Base-by-base conservation (phyloP, 208 protist genomes). In the Acanthamoeba sp. region DNA sequence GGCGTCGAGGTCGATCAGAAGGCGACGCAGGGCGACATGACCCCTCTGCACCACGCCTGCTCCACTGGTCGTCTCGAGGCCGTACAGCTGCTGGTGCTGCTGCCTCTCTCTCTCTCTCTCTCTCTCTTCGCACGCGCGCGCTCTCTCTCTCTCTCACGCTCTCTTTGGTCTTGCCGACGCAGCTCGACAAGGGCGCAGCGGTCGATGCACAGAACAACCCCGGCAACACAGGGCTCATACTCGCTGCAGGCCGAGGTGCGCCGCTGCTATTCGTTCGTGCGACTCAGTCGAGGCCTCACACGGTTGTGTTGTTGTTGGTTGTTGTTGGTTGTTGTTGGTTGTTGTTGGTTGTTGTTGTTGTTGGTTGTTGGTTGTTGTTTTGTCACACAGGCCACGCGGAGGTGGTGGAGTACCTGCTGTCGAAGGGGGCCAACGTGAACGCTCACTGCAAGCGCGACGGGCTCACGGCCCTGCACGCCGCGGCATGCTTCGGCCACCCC, bases 11-110 rank as follows among this genome's bases (percentile, higher is more conserved):
- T 88, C 4, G 29, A 64, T 24, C 80, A 88, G 20, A 52, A 59
- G 40, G n/a, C 80, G 27, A 38, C 48, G 18, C 40, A 59, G 14
- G 27, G 80, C 10, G 80, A 29, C 18, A 88, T 88, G 80, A 88
- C 80, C 6, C 48, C 80, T 52, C 80, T 88, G 5, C 80, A 88
- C 29, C 80, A 88, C 50, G 80, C 80, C 27, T 52, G 48, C 34
- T 52, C 80, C 40, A 64, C 24, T 6, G 80, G 80, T 34, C 38
- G n/a, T 14, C 27, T 88, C 29, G 48, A 88, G 4, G 50, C 42
- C n/a, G 80, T 88, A 10, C 5, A 18, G 5, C 4, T 34, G 9
- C 50, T 88, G 40, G 80, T 88, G 34, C 34, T 10, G 7, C 27
- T 88, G n/a, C n/a, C n/a, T n/a, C n/a, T 10, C 36, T 10, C 48